Percentiles rank a stretch among this genome's conserved stretches.
These are phyloP conservation scores for Fusarium azukiicola DNA, from an alignment of 2,329 filamentous ascomycete species.

Conservation along the genomic window DNA sequence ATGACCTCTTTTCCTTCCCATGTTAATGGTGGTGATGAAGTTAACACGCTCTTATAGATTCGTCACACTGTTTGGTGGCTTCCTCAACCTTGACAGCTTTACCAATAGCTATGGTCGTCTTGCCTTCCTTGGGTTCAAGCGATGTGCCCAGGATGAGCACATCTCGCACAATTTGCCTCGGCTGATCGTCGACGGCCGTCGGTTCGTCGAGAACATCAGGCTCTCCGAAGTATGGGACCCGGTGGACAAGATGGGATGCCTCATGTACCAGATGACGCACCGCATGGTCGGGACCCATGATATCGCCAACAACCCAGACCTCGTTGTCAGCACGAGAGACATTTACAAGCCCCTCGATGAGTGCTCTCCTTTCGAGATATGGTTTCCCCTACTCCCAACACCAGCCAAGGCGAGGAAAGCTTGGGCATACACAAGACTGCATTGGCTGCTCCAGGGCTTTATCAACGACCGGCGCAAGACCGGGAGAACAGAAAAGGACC, in stretches of 20 bases:
- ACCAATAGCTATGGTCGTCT: slow-evolving; percentile 13
- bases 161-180: slow-evolving; percentile 21
- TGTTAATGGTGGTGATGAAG: neutral
- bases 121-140: slow-evolving; percentile 22
- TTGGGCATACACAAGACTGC: slow-evolving; percentile 23
- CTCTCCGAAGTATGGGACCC: neutral
- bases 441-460: slow-evolving; percentile 12
- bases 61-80: neutral
- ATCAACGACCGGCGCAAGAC: slow-evolving; percentile 9
- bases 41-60: neutral
- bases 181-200: slow-evolving; percentile 9
- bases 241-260: neutral
- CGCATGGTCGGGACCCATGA: slow-evolving; percentile 26
- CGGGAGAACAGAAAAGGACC: slow-evolving; percentile 3
- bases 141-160: slow-evolving; percentile 27
- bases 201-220: neutral
- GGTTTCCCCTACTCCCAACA: slow-evolving; percentile 23
- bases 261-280: slow-evolving; percentile 26
- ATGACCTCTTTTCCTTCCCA: slow-evolving; percentile 29
- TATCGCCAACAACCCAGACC: slow-evolving; percentile 11
- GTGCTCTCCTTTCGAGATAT: slow-evolving; percentile 21
- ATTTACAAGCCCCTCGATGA: slow-evolving; percentile 23
- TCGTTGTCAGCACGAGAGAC: slow-evolving; percentile 2
- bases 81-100: slow-evolving; percentile 18
- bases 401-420: slow-evolving; percentile 8